Conservation (phyloP, 441 rosid species). For the Corymbia citriodora region DNA sequence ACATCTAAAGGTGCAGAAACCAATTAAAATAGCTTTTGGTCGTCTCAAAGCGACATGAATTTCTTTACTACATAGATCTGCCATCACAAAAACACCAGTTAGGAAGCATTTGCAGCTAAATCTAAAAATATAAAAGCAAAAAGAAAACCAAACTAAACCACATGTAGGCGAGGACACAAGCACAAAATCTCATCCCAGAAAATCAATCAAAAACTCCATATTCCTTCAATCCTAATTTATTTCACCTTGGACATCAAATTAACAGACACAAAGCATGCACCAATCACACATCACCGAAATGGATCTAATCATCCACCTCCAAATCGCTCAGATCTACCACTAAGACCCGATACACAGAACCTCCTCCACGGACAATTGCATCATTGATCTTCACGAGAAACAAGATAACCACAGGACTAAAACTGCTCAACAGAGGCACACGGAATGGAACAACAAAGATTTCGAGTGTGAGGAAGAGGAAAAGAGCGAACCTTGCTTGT, state of each 20-base stretch:
- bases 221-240: background rate
- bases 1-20: no score
- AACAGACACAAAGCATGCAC: background rate
- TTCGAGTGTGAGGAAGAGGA: background rate
- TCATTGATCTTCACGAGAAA: background rate
- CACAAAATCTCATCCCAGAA: background rate
- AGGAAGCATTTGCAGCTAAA: background rate
- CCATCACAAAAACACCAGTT: background rate
- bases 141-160: background rate
- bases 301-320: background rate
- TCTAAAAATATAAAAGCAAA: no score
- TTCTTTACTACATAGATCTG: background rate
- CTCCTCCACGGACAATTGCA: background rate
- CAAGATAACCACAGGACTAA: background rate
- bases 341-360: background rate
- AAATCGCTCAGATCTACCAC: background rate
- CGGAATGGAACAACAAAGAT: background rate
- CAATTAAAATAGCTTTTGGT: background rate
- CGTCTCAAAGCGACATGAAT: background rate
- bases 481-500: constrained; percentile 62
- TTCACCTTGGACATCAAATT: background rate
- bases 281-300: background rate
- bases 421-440: background rate
- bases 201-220: background rate
- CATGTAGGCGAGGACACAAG: background rate